These are phyloP conservation scores for Mycogone perniciosa DNA, from an alignment of 2,329 filamentous ascomycete genomes.

Conservation along the genomic window DNA sequence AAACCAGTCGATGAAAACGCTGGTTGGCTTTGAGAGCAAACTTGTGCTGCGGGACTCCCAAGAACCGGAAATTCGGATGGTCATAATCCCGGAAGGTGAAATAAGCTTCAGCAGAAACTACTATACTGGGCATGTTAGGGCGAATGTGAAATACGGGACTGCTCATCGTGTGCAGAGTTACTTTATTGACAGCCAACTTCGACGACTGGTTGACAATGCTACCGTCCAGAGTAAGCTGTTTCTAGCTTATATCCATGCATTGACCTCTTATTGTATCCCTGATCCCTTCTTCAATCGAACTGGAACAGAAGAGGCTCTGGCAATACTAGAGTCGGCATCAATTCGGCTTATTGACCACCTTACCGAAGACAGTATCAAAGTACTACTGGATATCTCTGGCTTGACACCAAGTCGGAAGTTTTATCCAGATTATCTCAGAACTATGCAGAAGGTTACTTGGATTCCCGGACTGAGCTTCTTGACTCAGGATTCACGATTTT, in stretches of 20 bases:
- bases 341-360: no score
- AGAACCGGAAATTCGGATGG: slow-evolving; percentile 23
- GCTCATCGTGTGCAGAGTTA: slow-evolving; percentile 34
- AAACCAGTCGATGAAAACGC: slow-evolving; percentile 38
- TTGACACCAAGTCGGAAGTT: slow-evolving; percentile 37
- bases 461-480: slow-evolving; percentile 27
- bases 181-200: no score
- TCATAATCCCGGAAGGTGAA: slow-evolving; percentile 33
- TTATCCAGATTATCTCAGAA: slow-evolving; percentile 33
- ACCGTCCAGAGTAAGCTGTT: no score
- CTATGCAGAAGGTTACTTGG: slow-evolving; percentile 46
- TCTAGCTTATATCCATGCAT: no score
- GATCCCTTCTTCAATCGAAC: no score
- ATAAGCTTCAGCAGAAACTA: not conserved
- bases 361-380: no score
- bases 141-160: slow-evolving; percentile 25
- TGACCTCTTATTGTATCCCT: no score
- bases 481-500: slow-evolving; percentile 40
- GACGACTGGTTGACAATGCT: no score
- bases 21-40: slow-evolving; percentile 36
- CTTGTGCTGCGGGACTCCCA: slow-evolving; percentile 34
- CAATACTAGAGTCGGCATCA: no score
- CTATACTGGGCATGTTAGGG: slow-evolving; percentile 24
- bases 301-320: no score
- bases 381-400: no score